A percentile compares a stretch with the other conserved stretches of the same genome.
Evolutionary conservation across 2,329 filamentous ascomycete genomes (phyloP).

Genomic region (Colletotrichum sp.): DNA sequence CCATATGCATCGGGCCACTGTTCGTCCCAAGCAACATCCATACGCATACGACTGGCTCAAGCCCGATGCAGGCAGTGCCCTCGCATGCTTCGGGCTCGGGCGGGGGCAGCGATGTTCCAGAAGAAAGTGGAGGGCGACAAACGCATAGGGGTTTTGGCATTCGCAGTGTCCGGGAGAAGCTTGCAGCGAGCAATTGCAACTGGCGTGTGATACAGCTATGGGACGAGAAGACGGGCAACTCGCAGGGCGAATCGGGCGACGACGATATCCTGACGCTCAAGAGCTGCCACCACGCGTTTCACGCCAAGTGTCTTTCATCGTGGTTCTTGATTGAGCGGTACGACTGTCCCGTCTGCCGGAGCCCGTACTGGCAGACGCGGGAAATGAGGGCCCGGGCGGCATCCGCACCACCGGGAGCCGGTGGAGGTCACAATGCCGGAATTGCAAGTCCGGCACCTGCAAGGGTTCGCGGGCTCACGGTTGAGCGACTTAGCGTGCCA

Average conservation of each 20-base stretch:
- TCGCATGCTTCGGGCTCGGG: not conserved
- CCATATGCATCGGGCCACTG: conserved; percentile 38
- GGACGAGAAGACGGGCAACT: not conserved
- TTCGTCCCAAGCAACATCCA: conserved; percentile 14
- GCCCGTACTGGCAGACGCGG: conserved; percentile 32
- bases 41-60: not conserved
- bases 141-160: not conserved
- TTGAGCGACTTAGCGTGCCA: not conserved
- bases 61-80: not conserved
- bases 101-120: not conserved
- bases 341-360: conserved; percentile 44
- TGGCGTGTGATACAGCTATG: not conserved
- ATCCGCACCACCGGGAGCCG: not conserved
- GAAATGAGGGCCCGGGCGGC: conserved; percentile 6
- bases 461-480: not conserved
- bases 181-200: not conserved
- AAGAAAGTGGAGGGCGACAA: not conserved
- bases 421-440: not conserved
- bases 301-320: conserved; percentile 41
- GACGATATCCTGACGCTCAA: conserved; percentile 40
- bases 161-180: not conserved
- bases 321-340: conserved; percentile 43
- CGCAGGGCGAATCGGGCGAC: conserved; percentile 21
- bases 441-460: not conserved
- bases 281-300: conserved; percentile 42